These are phyloP conservation scores for Poa annua DNA, from an alignment of 176 grass and related monocot genomes.

Conservation along the genomic window DNA sequence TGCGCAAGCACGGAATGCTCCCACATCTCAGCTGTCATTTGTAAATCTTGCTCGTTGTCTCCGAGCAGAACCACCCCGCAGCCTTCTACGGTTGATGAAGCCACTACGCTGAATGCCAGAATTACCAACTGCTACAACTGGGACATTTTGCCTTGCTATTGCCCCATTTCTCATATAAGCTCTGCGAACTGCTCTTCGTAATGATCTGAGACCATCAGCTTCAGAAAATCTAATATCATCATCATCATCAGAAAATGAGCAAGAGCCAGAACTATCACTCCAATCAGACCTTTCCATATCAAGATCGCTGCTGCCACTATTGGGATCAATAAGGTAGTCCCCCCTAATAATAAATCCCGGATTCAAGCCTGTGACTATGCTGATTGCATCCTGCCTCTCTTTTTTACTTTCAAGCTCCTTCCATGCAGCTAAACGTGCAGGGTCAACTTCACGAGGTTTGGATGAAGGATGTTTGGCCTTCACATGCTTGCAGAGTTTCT, in stretches of 20 bases:
- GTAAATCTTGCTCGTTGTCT: background rate
- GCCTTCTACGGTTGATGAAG: background rate
- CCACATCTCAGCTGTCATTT: constrained; percentile 29
- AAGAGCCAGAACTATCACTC: background rate
- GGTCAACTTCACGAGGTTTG: constrained; percentile 62
- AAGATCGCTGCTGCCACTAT: constrained; percentile 32
- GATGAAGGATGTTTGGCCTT: constrained; percentile 59
- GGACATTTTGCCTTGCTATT: constrained; percentile 18
- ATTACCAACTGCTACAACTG: background rate
- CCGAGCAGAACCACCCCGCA: background rate
- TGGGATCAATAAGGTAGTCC: constrained; percentile 78
- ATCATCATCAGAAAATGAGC: background rate
- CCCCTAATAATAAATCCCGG: constrained; percentile 64
- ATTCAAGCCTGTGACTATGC: constrained; percentile 70
- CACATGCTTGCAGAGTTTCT: constrained; percentile 68
- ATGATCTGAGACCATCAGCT: background rate
- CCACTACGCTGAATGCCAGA: background rate
- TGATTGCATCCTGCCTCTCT: constrained; percentile 82
- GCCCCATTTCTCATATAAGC: constrained; percentile 20
- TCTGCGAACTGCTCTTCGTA: background rate
- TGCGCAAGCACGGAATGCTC: background rate
- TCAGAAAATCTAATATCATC: background rate
- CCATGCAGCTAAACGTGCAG: constrained; percentile 65
- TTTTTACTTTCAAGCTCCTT: constrained; percentile 63
- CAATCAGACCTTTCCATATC: constrained; percentile 2